Conservation (phyloP, 2,329 filamentous ascomycete genomes). For the Diaporthe vexans region DNA sequence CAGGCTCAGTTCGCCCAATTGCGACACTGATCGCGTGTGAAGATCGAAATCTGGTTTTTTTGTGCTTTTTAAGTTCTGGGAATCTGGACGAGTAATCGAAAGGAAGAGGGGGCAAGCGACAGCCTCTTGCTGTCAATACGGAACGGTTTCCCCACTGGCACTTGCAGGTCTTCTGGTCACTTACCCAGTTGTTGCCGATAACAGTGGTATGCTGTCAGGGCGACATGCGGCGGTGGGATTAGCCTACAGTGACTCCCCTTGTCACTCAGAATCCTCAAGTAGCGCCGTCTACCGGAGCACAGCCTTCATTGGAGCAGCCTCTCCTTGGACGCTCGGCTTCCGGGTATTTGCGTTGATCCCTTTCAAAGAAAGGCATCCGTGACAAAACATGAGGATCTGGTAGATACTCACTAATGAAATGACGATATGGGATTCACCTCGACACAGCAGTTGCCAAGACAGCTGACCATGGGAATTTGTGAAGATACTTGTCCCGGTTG, state of each 20-base stretch:
- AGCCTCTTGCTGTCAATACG: neutral
- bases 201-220: neutral
- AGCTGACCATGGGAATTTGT: neutral
- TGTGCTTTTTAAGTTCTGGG: constrained; percentile 20
- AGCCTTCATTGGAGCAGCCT: neutral
- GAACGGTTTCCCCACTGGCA: neutral
- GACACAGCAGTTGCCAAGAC: neutral
- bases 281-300: neutral
- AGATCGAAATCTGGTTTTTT: neutral
- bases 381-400: neutral
- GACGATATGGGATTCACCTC: neutral
- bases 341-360: neutral
- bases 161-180: neutral
- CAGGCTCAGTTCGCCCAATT: neutral
- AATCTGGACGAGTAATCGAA: constrained; percentile 13
- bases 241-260: neutral
- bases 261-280: neutral
- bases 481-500: neutral
- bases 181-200: neutral
- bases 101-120: neutral
- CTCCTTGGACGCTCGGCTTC: constrained; percentile 10
- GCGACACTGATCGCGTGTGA: neutral
- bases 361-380: neutral
- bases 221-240: neutral
- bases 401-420: constrained; percentile 21